phyloP scores from a whole-genome alignment of 257 asterid genomes.

The Scutellaria barbata region DNA sequence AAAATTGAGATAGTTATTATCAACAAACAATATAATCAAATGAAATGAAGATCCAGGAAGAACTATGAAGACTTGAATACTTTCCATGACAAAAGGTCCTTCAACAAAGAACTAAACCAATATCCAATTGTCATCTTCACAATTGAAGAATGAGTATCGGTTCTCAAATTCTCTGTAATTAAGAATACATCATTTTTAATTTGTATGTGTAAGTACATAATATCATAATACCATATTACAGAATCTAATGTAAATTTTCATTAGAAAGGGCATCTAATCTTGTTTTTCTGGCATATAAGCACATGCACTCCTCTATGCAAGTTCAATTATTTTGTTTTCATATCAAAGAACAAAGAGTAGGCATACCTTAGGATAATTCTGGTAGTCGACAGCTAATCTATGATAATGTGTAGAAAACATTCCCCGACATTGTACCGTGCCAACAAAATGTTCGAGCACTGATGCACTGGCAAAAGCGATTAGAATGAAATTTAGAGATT shows the following conservation, averaged over 20 bases:
- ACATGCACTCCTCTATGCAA: neutral
- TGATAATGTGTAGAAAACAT: slow-evolving; percentile 98
- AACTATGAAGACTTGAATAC: neutral
- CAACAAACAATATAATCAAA: neutral
- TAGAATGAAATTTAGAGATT: slow-evolving; percentile 19
- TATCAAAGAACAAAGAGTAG: neutral
- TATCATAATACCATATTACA: neutral
- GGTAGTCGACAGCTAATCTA: slow-evolving; percentile 78
- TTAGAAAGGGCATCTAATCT: neutral
- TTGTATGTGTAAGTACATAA: neutral
- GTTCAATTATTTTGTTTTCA: neutral
- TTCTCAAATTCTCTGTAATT: neutral
- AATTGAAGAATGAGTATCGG: neutral
- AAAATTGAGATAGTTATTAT: neutral
- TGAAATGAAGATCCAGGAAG: slow-evolving; percentile 6
- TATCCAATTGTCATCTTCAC: neutral
- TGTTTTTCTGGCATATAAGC: no score
- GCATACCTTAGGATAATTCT: slow-evolving; percentile 76
- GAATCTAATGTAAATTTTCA: slow-evolving; percentile 13
- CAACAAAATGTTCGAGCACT: slow-evolving; percentile 91
- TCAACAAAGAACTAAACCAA: neutral
- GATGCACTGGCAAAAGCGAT: slow-evolving; percentile 69
- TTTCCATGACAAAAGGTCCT: neutral
- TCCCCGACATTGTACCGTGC: slow-evolving; percentile 83
- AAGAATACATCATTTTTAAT: neutral